Percentiles rank a stretch among this genome's conserved stretches.
Conservation (phyloP, 2,329 filamentous ascomycete genomes). For the Neopestalotiopsis sp. region DNA sequence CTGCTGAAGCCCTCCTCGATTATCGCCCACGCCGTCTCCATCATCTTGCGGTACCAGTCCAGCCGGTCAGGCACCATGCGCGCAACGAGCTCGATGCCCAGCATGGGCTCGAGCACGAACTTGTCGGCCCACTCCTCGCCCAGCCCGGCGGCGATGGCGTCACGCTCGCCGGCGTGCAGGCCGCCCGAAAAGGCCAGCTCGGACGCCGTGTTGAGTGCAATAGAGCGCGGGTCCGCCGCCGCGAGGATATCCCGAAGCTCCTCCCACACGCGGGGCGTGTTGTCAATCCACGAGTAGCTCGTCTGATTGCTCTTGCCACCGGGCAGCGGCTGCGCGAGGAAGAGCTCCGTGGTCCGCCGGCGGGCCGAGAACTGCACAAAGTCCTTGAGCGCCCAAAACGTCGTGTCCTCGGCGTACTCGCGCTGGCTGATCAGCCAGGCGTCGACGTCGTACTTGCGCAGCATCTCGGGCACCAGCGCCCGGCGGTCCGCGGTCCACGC, state of each 20-base stretch:
- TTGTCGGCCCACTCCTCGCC: slow-evolving; percentile 44
- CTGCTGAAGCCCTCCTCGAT: slow-evolving; percentile 52
- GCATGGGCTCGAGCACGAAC: slow-evolving; percentile 49
- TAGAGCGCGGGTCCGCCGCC: slow-evolving; percentile 39
- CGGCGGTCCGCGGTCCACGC: slow-evolving; percentile 50
- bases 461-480: slow-evolving; percentile 45
- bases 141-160: slow-evolving; percentile 40
- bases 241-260: slow-evolving; percentile 45
- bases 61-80: slow-evolving; percentile 47
- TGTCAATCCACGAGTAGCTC: slow-evolving; percentile 52
- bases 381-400: slow-evolving; percentile 56
- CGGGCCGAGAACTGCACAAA: slow-evolving; percentile 53
- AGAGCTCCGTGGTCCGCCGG: slow-evolving; percentile 55
- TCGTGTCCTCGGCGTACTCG: slow-evolving; percentile 57
- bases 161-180: slow-evolving; percentile 53
- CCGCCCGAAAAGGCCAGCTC: slow-evolving; percentile 53
- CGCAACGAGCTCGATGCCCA: slow-evolving; percentile 52
- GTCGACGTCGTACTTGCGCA: slow-evolving; percentile 51
- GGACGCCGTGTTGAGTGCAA: slow-evolving; percentile 51
- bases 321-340: slow-evolving; percentile 45
- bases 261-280: slow-evolving; percentile 49
- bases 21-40: slow-evolving; percentile 58
- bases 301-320: slow-evolving; percentile 26
- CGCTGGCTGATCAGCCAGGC: slow-evolving; percentile 58
- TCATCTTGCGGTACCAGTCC: slow-evolving; percentile 49